Conservation (phyloP, 129 eudicot genomes). For the Flaveria robusta region DNA sequence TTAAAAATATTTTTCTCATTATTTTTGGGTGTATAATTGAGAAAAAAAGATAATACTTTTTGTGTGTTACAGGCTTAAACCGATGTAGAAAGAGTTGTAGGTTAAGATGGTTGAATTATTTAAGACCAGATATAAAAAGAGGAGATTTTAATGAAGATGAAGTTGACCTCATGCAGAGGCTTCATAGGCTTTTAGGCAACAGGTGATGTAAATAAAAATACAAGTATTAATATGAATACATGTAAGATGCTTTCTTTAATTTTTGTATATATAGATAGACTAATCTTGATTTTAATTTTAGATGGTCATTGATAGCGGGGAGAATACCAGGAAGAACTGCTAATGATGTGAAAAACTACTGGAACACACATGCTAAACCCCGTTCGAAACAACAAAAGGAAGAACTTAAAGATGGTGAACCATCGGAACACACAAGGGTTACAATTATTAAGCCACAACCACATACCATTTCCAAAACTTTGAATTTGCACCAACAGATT, state of each 20-base stretch:
- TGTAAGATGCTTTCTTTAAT: neutral
- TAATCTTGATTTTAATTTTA: neutral
- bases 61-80: slow-evolving; percentile 40
- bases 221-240: neutral
- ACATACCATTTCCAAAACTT: slow-evolving; percentile 33
- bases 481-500: neutral
- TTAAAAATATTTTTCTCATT: too few species aligned
- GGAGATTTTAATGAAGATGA: slow-evolving; percentile 41
- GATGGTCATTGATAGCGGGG: slow-evolving; percentile 72
- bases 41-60: too few species aligned
- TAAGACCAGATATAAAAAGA: slow-evolving; percentile 42
- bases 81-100: slow-evolving; percentile 50
- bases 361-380: slow-evolving; percentile 48
- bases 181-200: slow-evolving; percentile 51
- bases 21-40: too few species aligned
- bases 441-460: slow-evolving; percentile 44
- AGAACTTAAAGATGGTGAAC: slow-evolving; percentile 2
- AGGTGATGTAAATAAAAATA: slow-evolving; percentile 22
- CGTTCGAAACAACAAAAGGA: slow-evolving; percentile 18
- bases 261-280: neutral
- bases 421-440: slow-evolving; percentile 12
- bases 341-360: slow-evolving; percentile 62
- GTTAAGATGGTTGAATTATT: slow-evolving; percentile 45
- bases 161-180: slow-evolving; percentile 48
- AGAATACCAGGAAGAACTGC: slow-evolving; percentile 72